These are phyloP conservation scores for Nothophoma quercina DNA, from an alignment of 2,329 filamentous ascomycete species.

Conservation along the genomic window DNA sequence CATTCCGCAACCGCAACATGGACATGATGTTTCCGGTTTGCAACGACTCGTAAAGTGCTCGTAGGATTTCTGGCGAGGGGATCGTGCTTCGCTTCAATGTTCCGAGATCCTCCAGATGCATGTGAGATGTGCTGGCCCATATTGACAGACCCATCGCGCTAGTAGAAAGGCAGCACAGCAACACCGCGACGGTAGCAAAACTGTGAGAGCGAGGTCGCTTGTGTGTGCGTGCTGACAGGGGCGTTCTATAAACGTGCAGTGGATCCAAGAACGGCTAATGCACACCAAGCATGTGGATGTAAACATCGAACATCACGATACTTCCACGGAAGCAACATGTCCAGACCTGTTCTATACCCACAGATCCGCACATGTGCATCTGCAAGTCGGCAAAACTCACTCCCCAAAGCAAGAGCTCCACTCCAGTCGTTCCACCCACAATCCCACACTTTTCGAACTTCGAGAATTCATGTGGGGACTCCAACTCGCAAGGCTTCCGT, in stretches of 20 bases:
- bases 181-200: conserved; percentile 1
- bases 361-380: no score
- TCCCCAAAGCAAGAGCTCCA: background rate
- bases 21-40: background rate
- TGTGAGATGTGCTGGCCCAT: conserved; percentile 19
- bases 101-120: conserved; percentile 18
- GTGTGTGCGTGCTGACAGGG: conserved; percentile 9
- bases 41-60: conserved; percentile 1
- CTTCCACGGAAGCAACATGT: background rate
- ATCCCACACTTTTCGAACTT: no score
- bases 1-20: conserved; percentile 4
- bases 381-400: background rate
- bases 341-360: background rate
- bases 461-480: background rate
- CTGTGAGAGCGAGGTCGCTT: conserved; percentile 8
- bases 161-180: conserved; percentile 4
- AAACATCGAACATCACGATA: no score
- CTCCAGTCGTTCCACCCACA: conserved; percentile 6
- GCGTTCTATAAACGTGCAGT: conserved; percentile 12
- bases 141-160: conserved; percentile 18
- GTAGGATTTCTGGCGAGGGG: conserved; percentile 2
- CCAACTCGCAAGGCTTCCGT: background rate
- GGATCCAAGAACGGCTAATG: conserved; percentile 14
- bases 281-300: background rate
- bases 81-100: conserved; percentile 19